Evolutionary conservation across 306 rosid species (phyloP).

Genomic region (Crotalaria pallida): DNA sequence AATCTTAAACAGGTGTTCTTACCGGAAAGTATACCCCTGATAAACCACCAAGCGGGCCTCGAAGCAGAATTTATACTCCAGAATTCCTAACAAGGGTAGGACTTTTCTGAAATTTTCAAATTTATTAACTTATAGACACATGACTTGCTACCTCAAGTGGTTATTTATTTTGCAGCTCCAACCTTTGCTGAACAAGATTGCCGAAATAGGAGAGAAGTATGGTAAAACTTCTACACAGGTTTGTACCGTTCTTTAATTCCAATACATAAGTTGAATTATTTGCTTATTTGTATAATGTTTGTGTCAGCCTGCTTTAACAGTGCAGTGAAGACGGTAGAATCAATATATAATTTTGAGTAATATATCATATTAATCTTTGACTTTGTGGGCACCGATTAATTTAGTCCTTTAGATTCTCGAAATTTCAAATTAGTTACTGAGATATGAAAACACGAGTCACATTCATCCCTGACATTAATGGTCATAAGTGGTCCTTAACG

Average conservation of each 20-base stretch:
- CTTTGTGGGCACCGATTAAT: too few species aligned
- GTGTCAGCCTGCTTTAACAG: background rate
- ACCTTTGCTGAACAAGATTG: slow-evolving; percentile 67
- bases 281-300: background rate
- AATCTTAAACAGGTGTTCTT: slow-evolving; percentile 53
- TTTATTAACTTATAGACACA: background rate
- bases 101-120: background rate
- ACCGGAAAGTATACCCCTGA: slow-evolving; percentile 81
- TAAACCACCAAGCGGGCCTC: slow-evolving; percentile 82
- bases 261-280: background rate
- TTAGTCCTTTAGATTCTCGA: too few species aligned
- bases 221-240: slow-evolving; percentile 62
- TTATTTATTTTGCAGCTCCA: slow-evolving; percentile 58
- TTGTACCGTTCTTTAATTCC: slow-evolving; percentile 10
- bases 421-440: too few species aligned
- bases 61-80: slow-evolving; percentile 68
- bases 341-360: too few species aligned
- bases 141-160: slow-evolving; percentile 22
- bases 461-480: too few species aligned
- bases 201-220: slow-evolving; percentile 55
- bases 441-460: too few species aligned
- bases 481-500: too few species aligned
- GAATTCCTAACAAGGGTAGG: slow-evolving; percentile 60
- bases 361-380: too few species aligned
- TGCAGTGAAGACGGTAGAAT: background rate